A percentile compares a stretch with the other conserved stretches of the same genome.
Conservation (phyloP, 2,329 filamentous ascomycete species). For the Acrocalymma vagum region DNA sequence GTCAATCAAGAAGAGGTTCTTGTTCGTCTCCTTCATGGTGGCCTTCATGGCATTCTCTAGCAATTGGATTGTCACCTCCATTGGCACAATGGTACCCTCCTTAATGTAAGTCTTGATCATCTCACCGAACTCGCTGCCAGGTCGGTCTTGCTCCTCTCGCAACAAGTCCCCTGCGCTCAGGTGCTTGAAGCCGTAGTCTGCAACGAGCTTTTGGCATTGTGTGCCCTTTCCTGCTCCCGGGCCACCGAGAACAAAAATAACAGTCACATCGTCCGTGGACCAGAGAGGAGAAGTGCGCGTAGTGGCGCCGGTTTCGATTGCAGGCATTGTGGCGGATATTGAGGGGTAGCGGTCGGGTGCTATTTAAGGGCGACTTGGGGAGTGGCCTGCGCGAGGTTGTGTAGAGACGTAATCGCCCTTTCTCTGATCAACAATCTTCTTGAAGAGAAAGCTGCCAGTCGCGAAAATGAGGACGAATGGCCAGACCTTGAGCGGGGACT, state of each 20-base stretch:
- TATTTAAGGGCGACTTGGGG: constrained; percentile 43
- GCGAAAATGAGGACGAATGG: constrained; percentile 58
- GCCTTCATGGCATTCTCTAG: constrained; percentile 92
- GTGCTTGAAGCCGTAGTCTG: constrained; percentile 90
- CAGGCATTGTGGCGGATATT: constrained; percentile 40
- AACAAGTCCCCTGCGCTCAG: constrained; percentile 93
- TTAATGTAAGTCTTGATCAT: constrained; percentile 94
- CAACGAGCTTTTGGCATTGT: constrained; percentile 88
- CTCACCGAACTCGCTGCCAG: constrained; percentile 86
- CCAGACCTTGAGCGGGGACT: constrained; percentile 51
- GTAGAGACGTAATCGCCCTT: constrained; percentile 45
- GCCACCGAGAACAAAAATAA: constrained; percentile 95
- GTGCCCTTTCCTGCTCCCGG: constrained; percentile 97
- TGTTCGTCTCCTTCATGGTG: constrained; percentile 65
- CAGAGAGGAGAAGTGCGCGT: constrained; percentile 73
- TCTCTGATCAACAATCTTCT: constrained; percentile 55
- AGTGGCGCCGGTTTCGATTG: constrained; percentile 46
- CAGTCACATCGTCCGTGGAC: constrained; percentile 79
- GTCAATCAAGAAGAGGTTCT: constrained; percentile 78
- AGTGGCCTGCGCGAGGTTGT: constrained; percentile 40
- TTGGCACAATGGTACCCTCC: constrained; percentile 95
- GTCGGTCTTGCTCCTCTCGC: constrained; percentile 89
- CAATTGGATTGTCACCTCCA: constrained; percentile 94
- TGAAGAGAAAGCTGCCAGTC: constrained; percentile 56
- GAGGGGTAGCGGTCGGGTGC: constrained; percentile 3